Evolutionary conservation across 768 basidiomycete genomes (phyloP).

Genomic region (Podaxis sp.): DNA sequence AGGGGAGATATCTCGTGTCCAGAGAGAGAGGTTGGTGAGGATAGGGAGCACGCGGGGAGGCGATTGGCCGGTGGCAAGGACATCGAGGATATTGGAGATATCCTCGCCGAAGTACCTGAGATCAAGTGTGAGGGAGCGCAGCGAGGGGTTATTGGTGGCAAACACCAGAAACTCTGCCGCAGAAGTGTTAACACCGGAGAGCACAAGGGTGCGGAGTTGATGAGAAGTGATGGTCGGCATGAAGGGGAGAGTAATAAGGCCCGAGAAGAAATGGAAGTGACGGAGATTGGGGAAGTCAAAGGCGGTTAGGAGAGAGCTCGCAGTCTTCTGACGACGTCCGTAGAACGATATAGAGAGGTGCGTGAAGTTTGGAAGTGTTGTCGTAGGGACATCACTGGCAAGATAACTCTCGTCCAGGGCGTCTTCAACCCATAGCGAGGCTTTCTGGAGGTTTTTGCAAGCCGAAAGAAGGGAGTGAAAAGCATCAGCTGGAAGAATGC

Average conservation of each 20-base stretch:
- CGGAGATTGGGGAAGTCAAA: conserved; percentile 14
- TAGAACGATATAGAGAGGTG: conserved; percentile 14
- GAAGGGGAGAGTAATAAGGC: conserved; percentile 12
- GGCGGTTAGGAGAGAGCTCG: conserved; percentile 4
- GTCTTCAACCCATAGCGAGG: conserved; percentile 12
- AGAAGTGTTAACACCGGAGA: conserved; percentile 5
- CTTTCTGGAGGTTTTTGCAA: conserved; percentile 3
- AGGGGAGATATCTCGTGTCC: conserved; percentile 8
- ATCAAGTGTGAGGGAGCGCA: conserved; percentile 10
- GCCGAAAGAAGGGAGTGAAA: conserved; percentile 1
- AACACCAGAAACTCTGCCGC: not conserved
- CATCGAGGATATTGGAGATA: not conserved
- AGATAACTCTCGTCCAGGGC: not conserved
- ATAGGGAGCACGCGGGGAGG: not conserved
- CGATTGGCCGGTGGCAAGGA: not conserved
- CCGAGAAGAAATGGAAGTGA: conserved; percentile 14
- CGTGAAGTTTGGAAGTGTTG: not conserved
- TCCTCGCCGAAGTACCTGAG: conserved; percentile 4
- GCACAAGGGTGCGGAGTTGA: not conserved
- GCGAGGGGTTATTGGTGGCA: not conserved
- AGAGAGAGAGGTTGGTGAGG: not conserved
- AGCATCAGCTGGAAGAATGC: conserved; percentile 3
- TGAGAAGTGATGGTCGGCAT: conserved; percentile 6
- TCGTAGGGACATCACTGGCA: not conserved
- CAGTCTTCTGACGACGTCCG: conserved; percentile 9